Conservation (phyloP, 352 stramenopile species). For the Globisporangium nodosum region DNA sequence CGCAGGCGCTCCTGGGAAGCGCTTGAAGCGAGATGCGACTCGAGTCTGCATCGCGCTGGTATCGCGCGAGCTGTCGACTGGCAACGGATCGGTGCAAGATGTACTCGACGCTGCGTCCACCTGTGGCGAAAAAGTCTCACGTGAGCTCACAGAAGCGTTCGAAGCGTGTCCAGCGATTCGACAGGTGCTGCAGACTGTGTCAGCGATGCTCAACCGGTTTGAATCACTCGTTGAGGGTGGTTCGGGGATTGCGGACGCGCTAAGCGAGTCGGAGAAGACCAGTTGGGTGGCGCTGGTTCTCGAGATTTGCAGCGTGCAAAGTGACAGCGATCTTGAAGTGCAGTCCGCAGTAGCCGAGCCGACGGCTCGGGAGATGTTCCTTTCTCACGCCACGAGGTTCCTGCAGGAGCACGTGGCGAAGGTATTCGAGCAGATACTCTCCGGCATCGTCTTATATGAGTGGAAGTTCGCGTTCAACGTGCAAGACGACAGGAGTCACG, state of each 20-base stretch:
- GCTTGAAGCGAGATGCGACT: background rate
- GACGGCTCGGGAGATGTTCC: background rate
- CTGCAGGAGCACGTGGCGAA: slow-evolving; percentile 6
- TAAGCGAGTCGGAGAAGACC: background rate
- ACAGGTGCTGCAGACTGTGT: slow-evolving; percentile 18
- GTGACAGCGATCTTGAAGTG: background rate
- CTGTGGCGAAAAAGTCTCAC: background rate
- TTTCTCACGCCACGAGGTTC: slow-evolving; percentile 7
- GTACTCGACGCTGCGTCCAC: background rate
- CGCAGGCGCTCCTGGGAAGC: background rate
- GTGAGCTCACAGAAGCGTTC: slow-evolving; percentile 4
- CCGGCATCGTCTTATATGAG: slow-evolving; percentile 28
- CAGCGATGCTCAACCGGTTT: slow-evolving; percentile 20
- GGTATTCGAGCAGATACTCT: slow-evolving; percentile 21
- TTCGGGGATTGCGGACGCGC: background rate
- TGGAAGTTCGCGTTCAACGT: slow-evolving; percentile 39
- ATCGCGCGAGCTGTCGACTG: background rate
- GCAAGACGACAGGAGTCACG: background rate
- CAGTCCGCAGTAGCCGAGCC: background rate
- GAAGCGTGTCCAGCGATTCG: slow-evolving; percentile 8
- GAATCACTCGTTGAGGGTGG: slow-evolving; percentile 11
- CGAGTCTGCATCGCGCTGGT: background rate
- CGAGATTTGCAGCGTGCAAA: background rate
- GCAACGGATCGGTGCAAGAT: background rate
- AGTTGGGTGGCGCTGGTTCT: slow-evolving; percentile 7